Conservation (phyloP, 2,329 filamentous ascomycete species). For the Juglanconis oblonga region DNA sequence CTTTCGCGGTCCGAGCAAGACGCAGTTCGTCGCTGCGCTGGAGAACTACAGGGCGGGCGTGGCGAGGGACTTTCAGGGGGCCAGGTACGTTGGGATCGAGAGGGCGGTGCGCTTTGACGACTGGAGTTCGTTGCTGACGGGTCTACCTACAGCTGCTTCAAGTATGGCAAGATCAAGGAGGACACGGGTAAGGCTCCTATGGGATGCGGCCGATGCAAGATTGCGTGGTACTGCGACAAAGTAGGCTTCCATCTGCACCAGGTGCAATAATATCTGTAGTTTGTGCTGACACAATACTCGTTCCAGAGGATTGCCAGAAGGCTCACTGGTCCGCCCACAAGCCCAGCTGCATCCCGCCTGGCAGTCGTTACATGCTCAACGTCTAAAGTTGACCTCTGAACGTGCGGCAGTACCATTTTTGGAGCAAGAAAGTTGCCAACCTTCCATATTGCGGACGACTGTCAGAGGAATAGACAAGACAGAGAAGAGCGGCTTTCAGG, state of each 20-base stretch:
- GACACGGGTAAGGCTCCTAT: conserved; percentile 14
- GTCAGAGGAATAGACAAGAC: too few relatives aligned
- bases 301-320: conserved; percentile 19
- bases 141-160: conserved; percentile 20
- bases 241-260: neutral
- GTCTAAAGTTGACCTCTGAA: neutral
- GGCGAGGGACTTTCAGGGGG: conserved; percentile 19
- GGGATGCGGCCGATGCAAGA: conserved; percentile 18
- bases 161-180: conserved; percentile 21
- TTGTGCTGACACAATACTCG: neutral
- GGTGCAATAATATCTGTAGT: neutral
- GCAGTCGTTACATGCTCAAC: neutral
- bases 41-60: conserved; percentile 21
- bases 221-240: conserved; percentile 20
- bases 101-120: too few relatives aligned
- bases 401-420: too few relatives aligned
- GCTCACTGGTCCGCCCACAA: conserved; percentile 17
- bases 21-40: conserved; percentile 23
- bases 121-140: neutral
- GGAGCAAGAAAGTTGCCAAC: neutral
- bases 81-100: conserved; percentile 5
- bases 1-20: conserved; percentile 20
- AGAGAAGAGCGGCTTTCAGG: too few relatives aligned
- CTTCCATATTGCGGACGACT: neutral
- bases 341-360: neutral